phyloP scores from a whole-genome alignment of 1,284 basidiomycete species.

The Pholiota adiposa region DNA sequence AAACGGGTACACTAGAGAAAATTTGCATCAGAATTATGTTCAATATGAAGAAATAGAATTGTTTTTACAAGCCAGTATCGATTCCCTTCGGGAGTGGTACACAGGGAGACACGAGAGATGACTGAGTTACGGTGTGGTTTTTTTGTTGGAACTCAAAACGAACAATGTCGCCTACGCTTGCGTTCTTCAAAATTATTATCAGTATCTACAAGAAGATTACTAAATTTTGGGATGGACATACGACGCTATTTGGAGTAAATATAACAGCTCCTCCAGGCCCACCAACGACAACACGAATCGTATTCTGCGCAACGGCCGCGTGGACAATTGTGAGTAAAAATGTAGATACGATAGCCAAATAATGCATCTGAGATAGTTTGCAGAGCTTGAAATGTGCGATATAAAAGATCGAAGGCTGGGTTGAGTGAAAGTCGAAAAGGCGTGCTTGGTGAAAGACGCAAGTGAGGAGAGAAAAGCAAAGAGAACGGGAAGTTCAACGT shows the following conservation, averaged over 20 bases:
- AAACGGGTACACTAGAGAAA: conserved; percentile 40
- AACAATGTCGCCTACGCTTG: conserved; percentile 54
- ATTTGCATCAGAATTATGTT: not conserved
- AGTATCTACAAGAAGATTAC: not conserved
- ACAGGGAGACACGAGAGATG: conserved; percentile 57
- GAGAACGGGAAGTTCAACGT: conserved; percentile 16
- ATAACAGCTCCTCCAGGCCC: conserved; percentile 49
- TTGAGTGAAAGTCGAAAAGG: conserved; percentile 9
- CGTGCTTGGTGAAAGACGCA: conserved; percentile 5
- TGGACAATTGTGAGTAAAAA: conserved; percentile 28
- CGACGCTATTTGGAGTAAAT: conserved; percentile 50
- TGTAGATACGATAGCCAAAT: conserved; percentile 22
- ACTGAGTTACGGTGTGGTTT: conserved; percentile 70
- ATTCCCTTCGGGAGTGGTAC: conserved; percentile 46
- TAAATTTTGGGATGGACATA: conserved; percentile 36
- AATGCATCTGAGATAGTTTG: conserved; percentile 16
- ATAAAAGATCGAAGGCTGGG: conserved; percentile 4
- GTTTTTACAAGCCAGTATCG: conserved; percentile 60
- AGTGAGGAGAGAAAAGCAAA: conserved; percentile 8
- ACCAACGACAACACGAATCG: conserved; percentile 55
- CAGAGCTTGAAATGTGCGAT: conserved; percentile 9
- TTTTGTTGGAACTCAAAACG: conserved; percentile 60
- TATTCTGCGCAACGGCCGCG: conserved; percentile 34
- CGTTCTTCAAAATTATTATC: conserved; percentile 38
- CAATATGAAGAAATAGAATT: not conserved